Percentiles rank a stretch among this genome's conserved stretches.
These are phyloP conservation scores for Colletotrichum abscissum DNA, from an alignment of 2,329 filamentous ascomycete species.

Conservation along the genomic window DNA sequence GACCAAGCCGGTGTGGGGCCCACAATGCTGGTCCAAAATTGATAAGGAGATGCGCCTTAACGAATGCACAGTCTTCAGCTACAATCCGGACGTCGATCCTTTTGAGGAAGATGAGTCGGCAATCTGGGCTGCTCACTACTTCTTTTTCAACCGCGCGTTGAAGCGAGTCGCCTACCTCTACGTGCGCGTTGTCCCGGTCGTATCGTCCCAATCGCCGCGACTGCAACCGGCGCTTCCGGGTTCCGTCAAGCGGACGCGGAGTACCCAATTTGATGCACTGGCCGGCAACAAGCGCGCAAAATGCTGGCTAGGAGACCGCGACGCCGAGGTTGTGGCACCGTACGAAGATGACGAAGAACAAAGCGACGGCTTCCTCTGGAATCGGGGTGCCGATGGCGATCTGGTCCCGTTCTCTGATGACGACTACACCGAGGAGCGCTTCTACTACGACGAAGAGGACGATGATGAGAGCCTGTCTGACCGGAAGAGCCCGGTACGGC, in stretches of 20 bases:
- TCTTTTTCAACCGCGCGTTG: conserved; percentile 94
- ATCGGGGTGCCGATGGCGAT: conserved; percentile 68
- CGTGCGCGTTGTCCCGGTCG: conserved; percentile 85
- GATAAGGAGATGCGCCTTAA: conserved; percentile 95
- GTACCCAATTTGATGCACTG: conserved; percentile 41
- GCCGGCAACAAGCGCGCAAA: conserved; percentile 83
- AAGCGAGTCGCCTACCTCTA: conserved; percentile 97
- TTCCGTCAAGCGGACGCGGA: conserved; percentile 42
- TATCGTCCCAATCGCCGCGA: conserved; percentile 63
- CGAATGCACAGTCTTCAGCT: conserved; percentile 90
- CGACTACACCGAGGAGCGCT: conserved; percentile 59
- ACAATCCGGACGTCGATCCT: conserved; percentile 88
- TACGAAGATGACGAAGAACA: conserved; percentile 61
- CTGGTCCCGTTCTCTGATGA: conserved; percentile 65
- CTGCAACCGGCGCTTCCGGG: conserved; percentile 39
- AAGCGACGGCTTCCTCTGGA: conserved; percentile 66
- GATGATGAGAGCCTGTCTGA: conserved; percentile 53
- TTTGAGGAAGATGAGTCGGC: conserved; percentile 93
- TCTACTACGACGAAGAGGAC: conserved; percentile 57
- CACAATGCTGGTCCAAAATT: conserved; percentile 90
- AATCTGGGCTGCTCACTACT: conserved; percentile 96
- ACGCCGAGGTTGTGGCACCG: conserved; percentile 59
- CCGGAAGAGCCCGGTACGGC: conserved; percentile 57
- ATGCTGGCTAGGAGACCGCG: conserved; percentile 85
- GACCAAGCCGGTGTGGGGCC: conserved; percentile 77